Conservation (phyloP, 345 rosid genomes). For the Nephelium lappaceum region DNA sequence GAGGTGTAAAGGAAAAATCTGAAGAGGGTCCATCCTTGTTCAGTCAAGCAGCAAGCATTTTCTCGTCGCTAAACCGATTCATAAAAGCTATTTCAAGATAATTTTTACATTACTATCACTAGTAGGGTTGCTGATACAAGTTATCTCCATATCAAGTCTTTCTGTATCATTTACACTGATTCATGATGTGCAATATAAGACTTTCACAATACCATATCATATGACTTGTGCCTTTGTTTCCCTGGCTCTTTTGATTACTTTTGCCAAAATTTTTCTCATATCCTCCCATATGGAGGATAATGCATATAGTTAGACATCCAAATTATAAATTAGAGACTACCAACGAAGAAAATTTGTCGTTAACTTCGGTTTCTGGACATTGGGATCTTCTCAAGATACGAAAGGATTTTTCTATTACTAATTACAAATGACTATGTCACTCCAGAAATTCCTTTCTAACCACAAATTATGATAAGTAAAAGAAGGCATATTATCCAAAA, state of each 20-base stretch:
- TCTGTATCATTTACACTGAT: background rate
- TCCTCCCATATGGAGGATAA: background rate
- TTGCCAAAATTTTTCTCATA: background rate
- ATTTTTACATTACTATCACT: background rate
- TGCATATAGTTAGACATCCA: background rate
- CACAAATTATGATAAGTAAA: too few relatives aligned
- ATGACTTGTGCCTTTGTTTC: background rate
- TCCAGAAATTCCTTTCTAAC: background rate
- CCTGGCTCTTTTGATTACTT: background rate
- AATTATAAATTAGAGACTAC: background rate
- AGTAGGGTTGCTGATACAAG: background rate
- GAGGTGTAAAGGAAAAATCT: constrained; percentile 54
- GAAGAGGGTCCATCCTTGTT: constrained; percentile 69
- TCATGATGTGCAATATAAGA: background rate
- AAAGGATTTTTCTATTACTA: background rate
- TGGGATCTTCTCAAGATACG: background rate
- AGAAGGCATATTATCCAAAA: too few relatives aligned
- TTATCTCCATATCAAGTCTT: background rate
- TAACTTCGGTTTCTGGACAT: background rate
- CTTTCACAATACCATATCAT: background rate
- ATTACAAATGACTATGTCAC: background rate
- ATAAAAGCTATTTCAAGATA: constrained; percentile 78
- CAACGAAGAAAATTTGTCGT: background rate
- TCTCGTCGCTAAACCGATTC: constrained; percentile 82
- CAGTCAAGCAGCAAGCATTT: constrained; percentile 71